Conservation (phyloP, 2,329 filamentous ascomycete genomes). For the Colletotrichum lupini region DNA sequence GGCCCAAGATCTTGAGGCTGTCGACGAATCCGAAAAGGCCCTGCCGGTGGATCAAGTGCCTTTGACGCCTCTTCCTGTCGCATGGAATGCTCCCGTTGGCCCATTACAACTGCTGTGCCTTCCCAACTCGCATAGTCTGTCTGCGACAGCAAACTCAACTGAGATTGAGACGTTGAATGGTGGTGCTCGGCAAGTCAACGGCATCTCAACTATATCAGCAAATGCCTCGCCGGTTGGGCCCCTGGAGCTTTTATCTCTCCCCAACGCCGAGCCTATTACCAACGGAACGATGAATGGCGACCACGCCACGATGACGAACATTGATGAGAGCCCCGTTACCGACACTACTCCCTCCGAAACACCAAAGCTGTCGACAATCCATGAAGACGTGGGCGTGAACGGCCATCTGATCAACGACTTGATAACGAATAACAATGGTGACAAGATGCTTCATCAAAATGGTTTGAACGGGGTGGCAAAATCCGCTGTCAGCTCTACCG, state of each 20-base stretch:
- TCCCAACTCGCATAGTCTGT: constrained; percentile 58
- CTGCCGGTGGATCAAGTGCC: neutral
- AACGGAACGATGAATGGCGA: neutral
- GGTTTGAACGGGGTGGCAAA: constrained; percentile 5
- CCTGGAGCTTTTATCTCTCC: constrained; percentile 61
- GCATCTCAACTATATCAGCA: neutral
- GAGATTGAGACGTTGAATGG: neutral
- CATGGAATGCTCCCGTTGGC: constrained; percentile 46
- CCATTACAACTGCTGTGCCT: constrained; percentile 60
- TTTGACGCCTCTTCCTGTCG: neutral
- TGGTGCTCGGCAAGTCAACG: neutral
- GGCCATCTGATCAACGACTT: constrained; percentile 32
- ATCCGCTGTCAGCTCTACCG: constrained; percentile 4
- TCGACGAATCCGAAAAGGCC: neutral
- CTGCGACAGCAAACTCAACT: neutral
- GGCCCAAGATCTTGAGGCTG: neutral
- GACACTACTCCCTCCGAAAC: neutral
- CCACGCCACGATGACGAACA: no score
- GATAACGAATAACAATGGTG: constrained; percentile 31
- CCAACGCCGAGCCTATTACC: constrained; percentile 55
- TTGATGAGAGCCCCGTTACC: neutral
- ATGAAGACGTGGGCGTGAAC: neutral
- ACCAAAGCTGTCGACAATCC: constrained; percentile 26
- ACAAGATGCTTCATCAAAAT: neutral
- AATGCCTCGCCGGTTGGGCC: constrained; percentile 50